Evolutionary conservation across 495 filamentous ascomycete species (phyloP).

Genomic region (Aspergillus nidulans): DNA sequence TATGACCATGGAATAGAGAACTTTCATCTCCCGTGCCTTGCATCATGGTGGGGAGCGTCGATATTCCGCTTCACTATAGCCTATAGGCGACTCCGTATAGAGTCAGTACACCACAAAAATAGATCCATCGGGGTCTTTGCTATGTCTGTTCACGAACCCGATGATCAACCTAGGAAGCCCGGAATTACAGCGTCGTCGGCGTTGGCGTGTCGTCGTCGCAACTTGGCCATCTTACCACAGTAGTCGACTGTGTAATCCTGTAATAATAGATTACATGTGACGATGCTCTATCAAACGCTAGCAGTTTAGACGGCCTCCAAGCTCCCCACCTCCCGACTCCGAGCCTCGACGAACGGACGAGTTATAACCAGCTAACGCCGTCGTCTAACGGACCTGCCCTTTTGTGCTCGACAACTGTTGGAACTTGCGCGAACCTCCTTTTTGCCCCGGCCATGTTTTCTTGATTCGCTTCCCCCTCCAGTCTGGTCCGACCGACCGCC

Average conservation of each 20-base stretch:
- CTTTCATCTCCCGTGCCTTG: slow-evolving; percentile 9
- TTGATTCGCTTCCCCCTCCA: slow-evolving; percentile 6
- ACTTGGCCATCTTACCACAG: background rate
- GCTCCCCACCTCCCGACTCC: slow-evolving; percentile 26
- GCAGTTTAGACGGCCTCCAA: slow-evolving; percentile 1
- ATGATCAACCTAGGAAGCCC: background rate
- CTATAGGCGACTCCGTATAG: background rate
- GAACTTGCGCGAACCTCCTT: slow-evolving; percentile 4
- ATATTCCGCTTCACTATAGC: background rate
- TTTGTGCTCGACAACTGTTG: background rate
- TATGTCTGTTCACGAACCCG: background rate
- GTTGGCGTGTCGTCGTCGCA: background rate
- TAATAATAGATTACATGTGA: background rate
- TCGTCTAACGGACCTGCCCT: background rate
- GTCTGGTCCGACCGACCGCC: slow-evolving; percentile 8
- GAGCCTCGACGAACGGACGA: slow-evolving; percentile 16
- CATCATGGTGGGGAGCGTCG: slow-evolving; percentile 5
- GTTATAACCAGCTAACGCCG: background rate
- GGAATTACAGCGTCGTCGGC: too few relatives aligned
- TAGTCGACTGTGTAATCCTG: background rate
- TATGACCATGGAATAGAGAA: background rate
- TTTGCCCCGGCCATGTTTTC: slow-evolving; percentile 13
- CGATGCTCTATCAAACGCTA: background rate
- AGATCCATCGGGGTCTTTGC: background rate
- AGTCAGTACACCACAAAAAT: background rate